Evolutionary conservation across 805 yeast genomes (phyloP).

Genomic region (Myxozyma udenii): DNA sequence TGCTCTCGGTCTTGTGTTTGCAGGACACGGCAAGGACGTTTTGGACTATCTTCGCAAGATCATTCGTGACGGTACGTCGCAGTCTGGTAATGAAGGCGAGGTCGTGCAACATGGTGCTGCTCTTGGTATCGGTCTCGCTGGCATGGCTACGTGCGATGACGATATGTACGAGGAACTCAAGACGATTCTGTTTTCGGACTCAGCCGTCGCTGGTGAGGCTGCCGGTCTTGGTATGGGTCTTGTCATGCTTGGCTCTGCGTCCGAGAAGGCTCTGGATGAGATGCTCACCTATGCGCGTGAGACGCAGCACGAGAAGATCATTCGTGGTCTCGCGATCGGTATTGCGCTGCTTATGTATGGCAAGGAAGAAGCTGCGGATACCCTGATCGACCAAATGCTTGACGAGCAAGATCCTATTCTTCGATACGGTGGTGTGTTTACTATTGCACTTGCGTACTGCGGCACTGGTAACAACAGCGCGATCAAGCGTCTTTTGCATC

Average conservation of each 20-base stretch:
- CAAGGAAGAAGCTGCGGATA: conserved; percentile 75
- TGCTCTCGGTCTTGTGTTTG: conserved; percentile 89
- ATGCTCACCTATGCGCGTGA: conserved; percentile 90
- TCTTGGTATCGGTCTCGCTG: conserved; percentile 93
- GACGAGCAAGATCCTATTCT: conserved; percentile 75
- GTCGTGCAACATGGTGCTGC: conserved; percentile 93
- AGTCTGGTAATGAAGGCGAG: conserved; percentile 59
- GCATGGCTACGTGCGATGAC: conserved; percentile 82
- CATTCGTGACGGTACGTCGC: conserved; percentile 47
- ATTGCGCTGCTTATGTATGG: conserved; percentile 84
- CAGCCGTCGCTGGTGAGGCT: conserved; percentile 93
- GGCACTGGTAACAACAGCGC: conserved; percentile 93
- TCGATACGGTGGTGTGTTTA: conserved; percentile 94
- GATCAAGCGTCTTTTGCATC: conserved; percentile 77
- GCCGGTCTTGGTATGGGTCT: conserved; percentile 96
- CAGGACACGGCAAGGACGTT: conserved; percentile 91
- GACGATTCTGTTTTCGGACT: conserved; percentile 80
- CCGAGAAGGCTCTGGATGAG: conserved; percentile 63
- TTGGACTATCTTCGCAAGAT: conserved; percentile 67
- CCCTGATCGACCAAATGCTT: conserved; percentile 60
- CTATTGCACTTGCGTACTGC: conserved; percentile 92
- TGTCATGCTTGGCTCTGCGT: conserved; percentile 88
- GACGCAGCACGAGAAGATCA: conserved; percentile 92
- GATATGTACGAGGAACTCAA: conserved; percentile 76
- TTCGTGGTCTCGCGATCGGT: conserved; percentile 89